Percentiles rank a stretch among this genome's conserved stretches.
These are phyloP conservation scores for Russula compacta DNA, from an alignment of 768 basidiomycete species.

Conservation along the genomic window DNA sequence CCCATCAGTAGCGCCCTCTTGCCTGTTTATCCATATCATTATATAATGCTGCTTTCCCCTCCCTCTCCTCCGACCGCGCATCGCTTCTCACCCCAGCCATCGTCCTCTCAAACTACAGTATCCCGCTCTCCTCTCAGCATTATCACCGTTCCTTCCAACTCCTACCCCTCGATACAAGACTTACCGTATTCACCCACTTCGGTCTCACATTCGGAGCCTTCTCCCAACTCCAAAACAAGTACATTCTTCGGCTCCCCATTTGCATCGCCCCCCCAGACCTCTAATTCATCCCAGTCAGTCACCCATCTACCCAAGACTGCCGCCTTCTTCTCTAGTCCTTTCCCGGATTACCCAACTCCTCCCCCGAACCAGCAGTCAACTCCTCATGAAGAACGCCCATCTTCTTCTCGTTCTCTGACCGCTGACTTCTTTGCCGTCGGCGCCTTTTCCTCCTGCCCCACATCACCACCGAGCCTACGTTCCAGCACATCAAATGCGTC, in stretches of 20 bases:
- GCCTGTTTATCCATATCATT: neutral
- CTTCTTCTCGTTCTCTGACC: slow-evolving; percentile 13
- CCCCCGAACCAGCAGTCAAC: neutral
- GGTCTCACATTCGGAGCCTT: neutral
- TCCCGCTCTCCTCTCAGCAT: slow-evolving; percentile 7
- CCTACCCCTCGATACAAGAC: neutral
- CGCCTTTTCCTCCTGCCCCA: slow-evolving; percentile 10
- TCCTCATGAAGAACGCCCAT: slow-evolving; percentile 5
- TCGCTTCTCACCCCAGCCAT: slow-evolving; percentile 9
- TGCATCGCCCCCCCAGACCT: neutral
- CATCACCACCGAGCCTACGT: slow-evolving; percentile 16
- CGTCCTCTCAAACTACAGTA: neutral
- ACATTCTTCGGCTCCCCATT: slow-evolving; percentile 17
- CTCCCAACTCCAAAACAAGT: slow-evolving; percentile 16
- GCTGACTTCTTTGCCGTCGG: slow-evolving; percentile 15
- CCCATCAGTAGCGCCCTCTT: neutral
- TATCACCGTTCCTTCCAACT: neutral
- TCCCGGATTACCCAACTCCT: slow-evolving; percentile 6
- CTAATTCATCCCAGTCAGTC: slow-evolving; percentile 3
- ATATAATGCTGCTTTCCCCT: slow-evolving; percentile 19
- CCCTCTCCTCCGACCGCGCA: slow-evolving; percentile 5
- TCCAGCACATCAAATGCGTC: slow-evolving; percentile 18
- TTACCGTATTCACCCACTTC: slow-evolving; percentile 8
- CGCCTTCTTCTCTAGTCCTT: slow-evolving; percentile 17
- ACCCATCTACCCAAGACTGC: slow-evolving; percentile 15